Conservation (phyloP, 2,329 filamentous ascomycete species). For the Truncatella angustata region DNA sequence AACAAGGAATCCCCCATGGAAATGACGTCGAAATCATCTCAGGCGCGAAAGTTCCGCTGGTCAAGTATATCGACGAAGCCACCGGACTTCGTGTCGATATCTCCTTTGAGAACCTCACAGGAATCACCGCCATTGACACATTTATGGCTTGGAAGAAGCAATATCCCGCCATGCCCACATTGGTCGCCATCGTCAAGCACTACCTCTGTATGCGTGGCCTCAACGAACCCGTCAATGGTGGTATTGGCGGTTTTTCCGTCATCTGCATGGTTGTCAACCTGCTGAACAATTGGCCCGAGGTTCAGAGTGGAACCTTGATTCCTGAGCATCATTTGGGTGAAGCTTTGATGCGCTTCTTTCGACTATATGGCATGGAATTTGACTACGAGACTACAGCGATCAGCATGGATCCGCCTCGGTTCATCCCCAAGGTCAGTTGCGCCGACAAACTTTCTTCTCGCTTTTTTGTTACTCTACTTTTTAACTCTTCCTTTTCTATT, state of each 20-base stretch:
- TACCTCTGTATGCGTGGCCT: constrained; percentile 84
- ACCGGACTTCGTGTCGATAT: constrained; percentile 87
- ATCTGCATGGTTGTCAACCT: constrained; percentile 92
- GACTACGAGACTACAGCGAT: constrained; percentile 71
- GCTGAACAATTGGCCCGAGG: constrained; percentile 74
- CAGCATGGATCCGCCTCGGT: constrained; percentile 71
- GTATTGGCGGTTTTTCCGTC: constrained; percentile 89
- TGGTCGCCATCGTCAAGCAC: constrained; percentile 90
- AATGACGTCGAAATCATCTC: constrained; percentile 66
- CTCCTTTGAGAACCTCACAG: constrained; percentile 89
- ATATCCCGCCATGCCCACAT: constrained; percentile 80
- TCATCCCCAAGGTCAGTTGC: constrained; percentile 66
- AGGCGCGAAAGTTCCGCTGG: constrained; percentile 80
- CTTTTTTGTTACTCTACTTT: no score
- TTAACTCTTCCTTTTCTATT: constrained; percentile 18
- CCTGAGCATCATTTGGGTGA: constrained; percentile 72
- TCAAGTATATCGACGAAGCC: constrained; percentile 80
- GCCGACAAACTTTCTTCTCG: no score
- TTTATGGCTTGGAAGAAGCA: constrained; percentile 76
- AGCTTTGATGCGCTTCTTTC: constrained; percentile 81
- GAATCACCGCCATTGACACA: constrained; percentile 75
- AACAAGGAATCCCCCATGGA: constrained; percentile 53
- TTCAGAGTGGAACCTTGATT: constrained; percentile 58
- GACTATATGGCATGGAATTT: constrained; percentile 84
- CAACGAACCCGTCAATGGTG: constrained; percentile 88